Evolutionary conservation across 2,329 filamentous ascomycete species (phyloP), one percentile per base, ranked within the genome.

Genomic region (Pezizomycotina sp.): DNA sequence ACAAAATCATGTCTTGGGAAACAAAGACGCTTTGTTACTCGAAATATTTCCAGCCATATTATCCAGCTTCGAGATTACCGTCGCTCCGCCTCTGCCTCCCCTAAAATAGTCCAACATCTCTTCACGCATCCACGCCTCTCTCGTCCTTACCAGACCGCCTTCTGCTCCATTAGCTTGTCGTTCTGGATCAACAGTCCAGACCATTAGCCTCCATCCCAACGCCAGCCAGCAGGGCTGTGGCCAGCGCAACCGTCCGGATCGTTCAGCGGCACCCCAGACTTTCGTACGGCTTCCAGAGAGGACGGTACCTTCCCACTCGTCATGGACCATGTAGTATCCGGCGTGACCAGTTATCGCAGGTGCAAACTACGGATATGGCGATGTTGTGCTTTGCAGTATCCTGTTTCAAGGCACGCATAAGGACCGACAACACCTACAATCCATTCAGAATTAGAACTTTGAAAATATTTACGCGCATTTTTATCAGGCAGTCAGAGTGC

Each of bases 101-200:
- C 61, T 49, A 38, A 65, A 65, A 48, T 63, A 45, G 7, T 58
- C 56, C 52, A 66, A 49, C 62, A 64, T 64, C 48, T 66, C 62
- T 44, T 57, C 60, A 1, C 61, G 56, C 62, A 65, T 64, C 63
- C 63, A 66, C 29, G 48, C 46, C 42, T 55, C 56, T 39, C 62
- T 56, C 13, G 52, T 54, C 50, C 55, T 63, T 16, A 62, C 62
- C 33, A 65, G 50, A 0, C 62, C 62, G 14, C 53, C 50, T 44
- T 66, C 63, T 14, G 65, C 51, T 66, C 63, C 28, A 52, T 51
- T 40, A 58, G 56, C 36, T 48, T 52, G 24, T 60, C 59, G 1
- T 52, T 59, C 43, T 66, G 62, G 3, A 65, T 53, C 23, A 65
- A 51, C 22, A 64, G 51, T 62, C 62, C 25, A 56, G 56, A 1